Evolutionary conservation across 371 early-diverging fungal species (phyloP).

Genomic region (Zopfochytrium polystomum): DNA sequence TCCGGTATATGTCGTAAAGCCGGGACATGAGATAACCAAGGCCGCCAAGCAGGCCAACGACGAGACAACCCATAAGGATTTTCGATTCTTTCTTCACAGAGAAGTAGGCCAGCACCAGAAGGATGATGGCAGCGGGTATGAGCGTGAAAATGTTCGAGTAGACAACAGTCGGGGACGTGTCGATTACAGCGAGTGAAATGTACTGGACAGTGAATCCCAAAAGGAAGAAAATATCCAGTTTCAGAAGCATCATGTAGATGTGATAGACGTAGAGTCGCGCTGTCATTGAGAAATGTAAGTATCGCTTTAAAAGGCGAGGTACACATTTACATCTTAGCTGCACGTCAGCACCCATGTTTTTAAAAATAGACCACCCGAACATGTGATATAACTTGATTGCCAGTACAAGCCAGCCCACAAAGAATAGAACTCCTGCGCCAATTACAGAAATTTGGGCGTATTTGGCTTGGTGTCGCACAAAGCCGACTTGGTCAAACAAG

Average conservation of each 20-base stretch:
- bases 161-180: not conserved
- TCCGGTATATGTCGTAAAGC: constrained; percentile 37
- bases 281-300: constrained; percentile 16
- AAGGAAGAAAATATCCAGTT: constrained; percentile 55
- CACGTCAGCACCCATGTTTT: constrained; percentile 53
- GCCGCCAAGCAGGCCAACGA: constrained; percentile 38
- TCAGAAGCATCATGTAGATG: constrained; percentile 50
- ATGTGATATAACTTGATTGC: constrained; percentile 39
- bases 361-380: constrained; percentile 54
- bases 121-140: constrained; percentile 32
- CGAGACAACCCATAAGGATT: constrained; percentile 32
- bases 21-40: constrained; percentile 44
- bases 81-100: constrained; percentile 45
- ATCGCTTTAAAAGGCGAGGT: not conserved
- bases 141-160: constrained; percentile 22
- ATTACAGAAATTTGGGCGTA: constrained; percentile 31
- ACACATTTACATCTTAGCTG: constrained; percentile 36
- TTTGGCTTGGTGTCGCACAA: constrained; percentile 30
- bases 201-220: constrained; percentile 46
- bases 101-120: constrained; percentile 42
- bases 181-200: constrained; percentile 33
- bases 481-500: too few species aligned
- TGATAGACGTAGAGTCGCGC: constrained; percentile 48
- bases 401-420: constrained; percentile 39
- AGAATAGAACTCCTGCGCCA: constrained; percentile 30